These are phyloP conservation scores for Capsella rubella DNA, from an alignment of 441 rosid genomes.

Conservation along the genomic window DNA sequence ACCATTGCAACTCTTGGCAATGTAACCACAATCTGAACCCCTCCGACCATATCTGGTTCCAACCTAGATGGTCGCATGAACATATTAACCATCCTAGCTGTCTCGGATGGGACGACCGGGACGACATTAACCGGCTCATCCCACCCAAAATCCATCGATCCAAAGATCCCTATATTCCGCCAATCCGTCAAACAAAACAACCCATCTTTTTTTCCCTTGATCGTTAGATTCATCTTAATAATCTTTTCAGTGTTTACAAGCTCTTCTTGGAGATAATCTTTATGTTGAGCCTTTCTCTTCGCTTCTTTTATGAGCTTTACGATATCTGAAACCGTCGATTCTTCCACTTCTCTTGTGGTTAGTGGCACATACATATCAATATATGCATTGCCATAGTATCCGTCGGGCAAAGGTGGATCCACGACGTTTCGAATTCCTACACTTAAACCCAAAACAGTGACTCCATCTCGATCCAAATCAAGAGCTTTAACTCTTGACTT, in stretches of 20 bases:
- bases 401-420: slow-evolving; percentile 52
- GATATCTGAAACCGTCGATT: slow-evolving; percentile 38
- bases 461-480: slow-evolving; percentile 44
- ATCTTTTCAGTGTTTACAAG: slow-evolving; percentile 37
- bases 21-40: slow-evolving; percentile 53
- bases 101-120: slow-evolving; percentile 46
- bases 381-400: slow-evolving; percentile 60
- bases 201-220: slow-evolving; percentile 47
- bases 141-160: slow-evolving; percentile 53
- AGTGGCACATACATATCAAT: slow-evolving; percentile 43
- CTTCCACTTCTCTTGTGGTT: slow-evolving; percentile 43
- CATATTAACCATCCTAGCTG: slow-evolving; percentile 45
- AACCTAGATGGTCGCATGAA: slow-evolving; percentile 49
- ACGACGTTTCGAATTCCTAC: slow-evolving; percentile 48
- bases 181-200: slow-evolving; percentile 49
- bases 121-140: slow-evolving; percentile 40
- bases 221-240: slow-evolving; percentile 26
- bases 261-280: slow-evolving; percentile 32
- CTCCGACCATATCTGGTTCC: slow-evolving; percentile 48
- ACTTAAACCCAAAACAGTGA: slow-evolving; percentile 41
- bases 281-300: slow-evolving; percentile 37
- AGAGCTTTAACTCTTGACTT: slow-evolving; percentile 55
- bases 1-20: slow-evolving; percentile 53
- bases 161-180: slow-evolving; percentile 51
- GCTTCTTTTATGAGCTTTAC: slow-evolving; percentile 49